These are phyloP conservation scores for Artemisia annua DNA, from an alignment of 129 eudicot species.

Conservation along the genomic window DNA sequence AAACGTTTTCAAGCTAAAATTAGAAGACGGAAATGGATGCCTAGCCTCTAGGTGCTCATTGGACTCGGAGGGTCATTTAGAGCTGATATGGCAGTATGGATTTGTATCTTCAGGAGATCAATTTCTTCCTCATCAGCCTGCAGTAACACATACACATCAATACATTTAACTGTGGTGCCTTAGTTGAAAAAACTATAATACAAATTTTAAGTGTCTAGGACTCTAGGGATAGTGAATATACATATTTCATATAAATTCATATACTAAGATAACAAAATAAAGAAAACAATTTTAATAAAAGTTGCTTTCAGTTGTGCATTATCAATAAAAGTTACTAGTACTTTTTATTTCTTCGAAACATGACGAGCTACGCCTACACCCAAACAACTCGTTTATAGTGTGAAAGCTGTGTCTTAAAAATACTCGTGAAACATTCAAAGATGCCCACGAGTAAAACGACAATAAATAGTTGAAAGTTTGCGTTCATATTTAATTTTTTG, in stretches of 20 bases:
- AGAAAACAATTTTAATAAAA: too few relatives aligned
- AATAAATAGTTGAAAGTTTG: background rate
- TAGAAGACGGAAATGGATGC: background rate
- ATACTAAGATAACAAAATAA: too few relatives aligned
- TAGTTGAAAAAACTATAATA: background rate
- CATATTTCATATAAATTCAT: too few relatives aligned
- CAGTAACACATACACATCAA: background rate
- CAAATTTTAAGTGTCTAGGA: too few relatives aligned
- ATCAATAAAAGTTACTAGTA: too few relatives aligned
- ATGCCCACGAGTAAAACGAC: too few relatives aligned
- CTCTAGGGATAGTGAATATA: background rate
- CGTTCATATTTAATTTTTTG: background rate
- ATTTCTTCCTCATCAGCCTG: constrained; percentile 47
- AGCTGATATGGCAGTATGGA: constrained; percentile 46
- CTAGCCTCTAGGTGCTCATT: constrained; percentile 31
- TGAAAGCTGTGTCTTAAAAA: background rate
- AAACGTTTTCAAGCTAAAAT: background rate
- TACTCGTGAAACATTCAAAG: background rate
- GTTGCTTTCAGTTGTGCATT: too few relatives aligned
- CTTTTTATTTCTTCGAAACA: too few relatives aligned
- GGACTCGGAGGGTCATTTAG: constrained; percentile 40
- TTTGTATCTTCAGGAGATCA: constrained; percentile 41
- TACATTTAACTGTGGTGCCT: background rate
- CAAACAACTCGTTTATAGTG: background rate
- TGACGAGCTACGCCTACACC: background rate